Percentiles rank a stretch among this genome's conserved stretches.
phyloP scores from a whole-genome alignment of 2,329 filamentous ascomycete genomes.

The Penicillium sp. region DNA sequence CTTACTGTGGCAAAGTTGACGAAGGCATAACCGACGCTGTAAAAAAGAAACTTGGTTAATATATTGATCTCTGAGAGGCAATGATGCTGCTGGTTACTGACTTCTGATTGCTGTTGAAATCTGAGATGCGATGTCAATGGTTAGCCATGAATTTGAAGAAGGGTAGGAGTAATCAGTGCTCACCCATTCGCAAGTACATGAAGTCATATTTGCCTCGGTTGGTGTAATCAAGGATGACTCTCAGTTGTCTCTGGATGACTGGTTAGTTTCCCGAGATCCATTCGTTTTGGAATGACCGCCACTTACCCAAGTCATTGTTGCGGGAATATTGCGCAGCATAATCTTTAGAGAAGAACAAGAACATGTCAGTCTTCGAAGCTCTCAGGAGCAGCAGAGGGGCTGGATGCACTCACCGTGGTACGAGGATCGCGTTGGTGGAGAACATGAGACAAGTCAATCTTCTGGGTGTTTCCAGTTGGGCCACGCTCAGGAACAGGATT shows the following conservation, averaged over 20 bases:
- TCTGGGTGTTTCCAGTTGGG: background rate
- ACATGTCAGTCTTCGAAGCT: constrained; percentile 1
- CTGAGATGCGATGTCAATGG: constrained; percentile 32
- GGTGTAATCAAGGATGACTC: constrained; percentile 70
- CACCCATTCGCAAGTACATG: constrained; percentile 81
- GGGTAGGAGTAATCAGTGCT: constrained; percentile 6
- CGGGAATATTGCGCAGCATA: constrained; percentile 91
- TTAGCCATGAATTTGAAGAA: background rate
- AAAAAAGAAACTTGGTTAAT: constrained; percentile 4
- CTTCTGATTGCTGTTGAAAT: constrained; percentile 80
- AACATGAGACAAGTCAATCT: background rate
- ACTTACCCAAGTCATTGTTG: constrained; percentile 64
- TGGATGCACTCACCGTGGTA: constrained; percentile 1
- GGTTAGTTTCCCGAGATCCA: constrained; percentile 14
- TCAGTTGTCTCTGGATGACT: constrained; percentile 58
- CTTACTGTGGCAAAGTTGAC: constrained; percentile 85
- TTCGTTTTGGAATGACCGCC: background rate
- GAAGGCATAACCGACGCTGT: constrained; percentile 90
- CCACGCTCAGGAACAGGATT: background rate
- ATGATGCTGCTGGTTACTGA: constrained; percentile 42
- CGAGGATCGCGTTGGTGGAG: background rate
- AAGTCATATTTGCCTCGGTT: constrained; percentile 86
- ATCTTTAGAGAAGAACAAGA: constrained; percentile 50
- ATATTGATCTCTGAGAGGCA: background rate
- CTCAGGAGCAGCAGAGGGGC: background rate